A percentile compares a stretch with the other conserved stretches of the same genome.
phyloP scores from a whole-genome alignment of 306 rosid genomes.

The Crataegus laevigata region DNA sequence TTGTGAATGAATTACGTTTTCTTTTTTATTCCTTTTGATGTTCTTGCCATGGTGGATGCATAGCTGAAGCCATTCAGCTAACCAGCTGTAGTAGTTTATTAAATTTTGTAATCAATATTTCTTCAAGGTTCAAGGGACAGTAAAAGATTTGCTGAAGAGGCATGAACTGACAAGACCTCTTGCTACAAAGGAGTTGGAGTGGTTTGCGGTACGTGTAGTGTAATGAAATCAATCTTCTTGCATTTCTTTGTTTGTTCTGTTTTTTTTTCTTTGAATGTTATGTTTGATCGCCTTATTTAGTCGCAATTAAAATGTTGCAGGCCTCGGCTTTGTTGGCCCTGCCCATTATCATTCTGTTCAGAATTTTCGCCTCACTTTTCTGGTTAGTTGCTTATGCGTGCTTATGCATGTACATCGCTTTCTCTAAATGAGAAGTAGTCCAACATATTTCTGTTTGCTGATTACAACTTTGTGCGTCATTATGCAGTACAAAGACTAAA shows the following conservation, averaged over 20 bases:
- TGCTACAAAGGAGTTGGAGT: slow-evolving; percentile 84
- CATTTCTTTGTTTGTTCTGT: background rate
- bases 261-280: background rate
- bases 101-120: slow-evolving; percentile 1
- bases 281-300: slow-evolving; percentile 15
- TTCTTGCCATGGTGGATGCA: background rate
- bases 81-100: background rate
- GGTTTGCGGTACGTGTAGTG: slow-evolving; percentile 83
- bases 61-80: background rate
- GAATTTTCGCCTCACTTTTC: slow-evolving; percentile 50
- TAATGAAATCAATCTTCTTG: background rate
- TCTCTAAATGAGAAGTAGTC: background rate
- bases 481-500: slow-evolving; percentile 50
- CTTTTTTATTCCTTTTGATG: background rate
- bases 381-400: slow-evolving; percentile 38
- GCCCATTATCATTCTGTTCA: slow-evolving; percentile 65
- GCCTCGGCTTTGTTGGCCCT: slow-evolving; percentile 88
- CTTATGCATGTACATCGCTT: background rate
- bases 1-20: background rate
- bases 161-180: slow-evolving; percentile 77
- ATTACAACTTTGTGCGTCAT: background rate
- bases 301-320: slow-evolving; percentile 41
- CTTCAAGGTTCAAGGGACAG: slow-evolving; percentile 68
- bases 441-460: background rate
- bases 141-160: slow-evolving; percentile 53